Evolutionary conservation across 805 yeast genomes (phyloP).

Genomic region (Jamesozyma hellenica): DNA sequence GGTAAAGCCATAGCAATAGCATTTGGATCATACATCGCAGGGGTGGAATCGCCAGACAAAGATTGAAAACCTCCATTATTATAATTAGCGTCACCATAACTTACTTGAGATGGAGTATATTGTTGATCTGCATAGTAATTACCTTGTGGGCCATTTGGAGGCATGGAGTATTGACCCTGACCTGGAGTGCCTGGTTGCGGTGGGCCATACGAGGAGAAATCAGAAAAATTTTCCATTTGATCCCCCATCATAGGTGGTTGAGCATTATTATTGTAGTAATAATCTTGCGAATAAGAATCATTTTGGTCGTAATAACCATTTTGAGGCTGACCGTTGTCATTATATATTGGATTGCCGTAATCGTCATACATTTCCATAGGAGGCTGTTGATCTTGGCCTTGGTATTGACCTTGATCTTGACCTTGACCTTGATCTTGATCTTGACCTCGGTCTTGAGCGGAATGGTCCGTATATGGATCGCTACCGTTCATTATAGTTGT

Average conservation of each 20-base stretch:
- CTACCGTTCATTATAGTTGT: background rate
- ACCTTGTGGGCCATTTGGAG: background rate
- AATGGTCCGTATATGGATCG: constrained; percentile 3
- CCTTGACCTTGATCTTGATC: constrained; percentile 20
- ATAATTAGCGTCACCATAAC: constrained; percentile 48
- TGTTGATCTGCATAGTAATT: constrained; percentile 25
- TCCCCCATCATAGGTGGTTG: constrained; percentile 31
- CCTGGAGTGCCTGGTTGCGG: constrained; percentile 47
- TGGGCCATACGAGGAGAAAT: constrained; percentile 52
- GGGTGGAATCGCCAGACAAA: constrained; percentile 90
- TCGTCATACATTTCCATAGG: constrained; percentile 23
- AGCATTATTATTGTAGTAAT: constrained; percentile 14
- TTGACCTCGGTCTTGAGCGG: constrained; percentile 22
- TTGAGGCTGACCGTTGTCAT: constrained; percentile 12
- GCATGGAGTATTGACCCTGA: background rate
- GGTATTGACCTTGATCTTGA: constrained; percentile 15
- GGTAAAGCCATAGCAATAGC: constrained; percentile 60
- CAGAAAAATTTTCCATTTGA: constrained; percentile 54
- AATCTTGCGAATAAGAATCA: constrained; percentile 6
- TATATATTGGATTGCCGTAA: constrained; percentile 34
- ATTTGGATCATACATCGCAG: constrained; percentile 65
- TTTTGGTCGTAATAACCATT: constrained; percentile 21
- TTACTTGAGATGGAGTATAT: constrained; percentile 78
- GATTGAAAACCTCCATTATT: constrained; percentile 38
- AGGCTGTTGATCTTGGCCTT: constrained; percentile 11